Evolutionary conservation across 1,284 basidiomycete genomes (phyloP), one percentile per base, ranked within the genome.

Genomic region (Naganishia sp.): DNA sequence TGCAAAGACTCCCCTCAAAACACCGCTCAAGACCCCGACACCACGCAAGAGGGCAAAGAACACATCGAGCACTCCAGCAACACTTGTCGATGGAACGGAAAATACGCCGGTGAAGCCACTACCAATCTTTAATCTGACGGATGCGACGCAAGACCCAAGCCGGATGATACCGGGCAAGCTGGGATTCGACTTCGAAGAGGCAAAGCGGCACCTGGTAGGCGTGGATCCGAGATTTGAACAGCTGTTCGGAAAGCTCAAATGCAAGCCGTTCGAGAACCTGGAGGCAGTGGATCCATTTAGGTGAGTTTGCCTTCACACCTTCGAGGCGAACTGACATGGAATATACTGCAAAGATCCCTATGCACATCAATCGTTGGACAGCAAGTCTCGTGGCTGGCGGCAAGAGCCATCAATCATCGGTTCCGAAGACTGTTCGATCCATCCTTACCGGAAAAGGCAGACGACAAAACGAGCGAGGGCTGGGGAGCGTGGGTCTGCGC

Each of bases 351-450:
- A 70, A 86, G 85, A 53, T 85, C 87, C 0, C 81, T 92, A 21
- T 84, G 85, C 41, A 85, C 84, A 2, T 87, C 86, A 41, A 90
- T 92, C 67, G 78, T 91, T 79, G 90, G 88, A 0, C 92, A 94
- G 78, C 92, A 97, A 78, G 93, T 97, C 47, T 92, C 90, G 0
- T 94, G 90, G 90, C 79, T 89, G 39, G 93, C 93, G 3, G 94
- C 94, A 0, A 83, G 89, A 45, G 87, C 90, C 5, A 92, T 96
- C 62, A 86, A 84, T n/a, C 88, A 92, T 77, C 87, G 85, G 66
- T 96, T 97, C 76, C 82, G 86, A 49, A 83, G 88, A 46, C 79
- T 91, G 18, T 94, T 86, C 75, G 86, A 90, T 70, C 85, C 86
- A 31, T 82, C 84, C 23, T 77, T 91, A 11, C 88, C 89, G 2